Conservation (phyloP, 164 flowering plant genomes). For the Vitis riparia region DNA sequence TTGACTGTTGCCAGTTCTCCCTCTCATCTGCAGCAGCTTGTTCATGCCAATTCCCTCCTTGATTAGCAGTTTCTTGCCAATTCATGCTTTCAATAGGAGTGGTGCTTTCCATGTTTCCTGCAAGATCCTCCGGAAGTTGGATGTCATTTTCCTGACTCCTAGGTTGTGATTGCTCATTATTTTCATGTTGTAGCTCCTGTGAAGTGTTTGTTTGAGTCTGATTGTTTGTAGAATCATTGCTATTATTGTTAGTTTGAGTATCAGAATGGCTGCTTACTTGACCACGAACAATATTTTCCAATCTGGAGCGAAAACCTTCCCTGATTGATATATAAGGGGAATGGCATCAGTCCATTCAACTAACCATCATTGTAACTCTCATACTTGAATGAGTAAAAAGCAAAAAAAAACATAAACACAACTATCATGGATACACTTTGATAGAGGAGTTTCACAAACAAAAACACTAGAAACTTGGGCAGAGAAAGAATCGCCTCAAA, state of each 20-base stretch:
- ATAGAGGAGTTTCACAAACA: no score
- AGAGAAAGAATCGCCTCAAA: no score
- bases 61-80: constrained; percentile 47
- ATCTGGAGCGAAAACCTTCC: constrained; percentile 86
- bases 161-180: constrained; percentile 36
- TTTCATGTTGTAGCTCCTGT: constrained; percentile 40
- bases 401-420: not conserved
- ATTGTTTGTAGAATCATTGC: constrained; percentile 43
- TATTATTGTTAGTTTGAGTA: constrained; percentile 31
- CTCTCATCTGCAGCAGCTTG: constrained; percentile 46
- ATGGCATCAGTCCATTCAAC: not conserved
- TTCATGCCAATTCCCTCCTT: constrained; percentile 47
- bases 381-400: not conserved
- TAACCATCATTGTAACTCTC: not conserved
- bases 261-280: constrained; percentile 77
- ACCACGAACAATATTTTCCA: constrained; percentile 82
- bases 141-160: constrained; percentile 36
- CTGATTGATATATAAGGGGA: constrained; percentile 30
- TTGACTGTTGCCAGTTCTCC: constrained; percentile 49
- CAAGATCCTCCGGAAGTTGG: constrained; percentile 29
- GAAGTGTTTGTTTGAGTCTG: constrained; percentile 32
- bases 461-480: no score
- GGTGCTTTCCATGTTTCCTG: constrained; percentile 28
- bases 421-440: no score
- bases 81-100: constrained; percentile 31